These are phyloP conservation scores for Suillus spraguei DNA, from an alignment of 768 basidiomycete genomes.

Conservation along the genomic window DNA sequence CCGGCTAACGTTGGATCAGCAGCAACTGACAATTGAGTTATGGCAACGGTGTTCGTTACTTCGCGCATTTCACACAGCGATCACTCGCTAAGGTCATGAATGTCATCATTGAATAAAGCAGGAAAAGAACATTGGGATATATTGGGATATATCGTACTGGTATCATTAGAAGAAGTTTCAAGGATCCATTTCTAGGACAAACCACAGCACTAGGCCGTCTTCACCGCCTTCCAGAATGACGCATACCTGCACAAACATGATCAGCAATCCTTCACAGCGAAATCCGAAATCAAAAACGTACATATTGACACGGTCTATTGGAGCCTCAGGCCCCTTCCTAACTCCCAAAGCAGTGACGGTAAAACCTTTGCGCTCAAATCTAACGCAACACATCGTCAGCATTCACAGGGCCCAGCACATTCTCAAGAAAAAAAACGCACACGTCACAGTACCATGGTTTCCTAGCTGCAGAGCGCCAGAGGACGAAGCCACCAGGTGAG, in stretches of 20 bases:
- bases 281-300: conserved; percentile 29
- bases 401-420: background rate
- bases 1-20: background rate
- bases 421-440: conserved; percentile 26
- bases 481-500: conserved; percentile 58
- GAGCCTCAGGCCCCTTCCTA: conserved; percentile 46
- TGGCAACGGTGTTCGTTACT: background rate
- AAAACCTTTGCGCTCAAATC: conserved; percentile 58
- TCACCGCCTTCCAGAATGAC: conserved; percentile 34
- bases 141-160: background rate
- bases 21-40: background rate
- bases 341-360: conserved; percentile 52
- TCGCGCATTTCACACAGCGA: background rate
- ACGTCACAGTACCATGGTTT: conserved; percentile 66
- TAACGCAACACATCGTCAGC: conserved; percentile 16
- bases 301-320: conserved; percentile 76
- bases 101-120: background rate
- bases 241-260: conserved; percentile 27
- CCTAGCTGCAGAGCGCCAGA: conserved; percentile 67
- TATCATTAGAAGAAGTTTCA: background rate
- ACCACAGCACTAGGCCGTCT: conserved; percentile 8
- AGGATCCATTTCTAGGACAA: background rate
- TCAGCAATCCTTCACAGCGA: background rate
- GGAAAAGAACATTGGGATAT: background rate
- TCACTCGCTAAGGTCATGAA: background rate